phyloP scores from a whole-genome alignment of 257 asterid species.

The Galeopsis tetrahit region DNA sequence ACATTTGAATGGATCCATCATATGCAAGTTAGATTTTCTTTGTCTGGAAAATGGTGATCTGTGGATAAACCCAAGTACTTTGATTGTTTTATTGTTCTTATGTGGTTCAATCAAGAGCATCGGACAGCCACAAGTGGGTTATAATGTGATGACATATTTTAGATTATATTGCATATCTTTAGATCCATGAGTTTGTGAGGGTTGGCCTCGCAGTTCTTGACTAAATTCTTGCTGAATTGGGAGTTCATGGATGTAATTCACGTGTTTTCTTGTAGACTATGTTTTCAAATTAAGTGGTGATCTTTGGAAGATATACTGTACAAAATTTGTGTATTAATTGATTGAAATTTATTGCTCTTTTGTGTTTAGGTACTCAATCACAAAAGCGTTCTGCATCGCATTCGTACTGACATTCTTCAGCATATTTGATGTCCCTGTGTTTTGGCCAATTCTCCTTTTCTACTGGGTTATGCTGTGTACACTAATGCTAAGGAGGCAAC shows the following conservation, averaged over 20 bases:
- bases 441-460: conserved; percentile 75
- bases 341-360: conserved; percentile 25
- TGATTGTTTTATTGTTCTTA: background rate
- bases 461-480: conserved; percentile 63
- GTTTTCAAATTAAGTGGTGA: background rate
- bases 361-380: conserved; percentile 57
- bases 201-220: conserved; percentile 5
- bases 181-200: background rate
- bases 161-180: background rate
- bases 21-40: background rate
- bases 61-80: background rate
- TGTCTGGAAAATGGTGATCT: background rate
- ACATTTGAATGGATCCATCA: background rate
- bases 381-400: conserved; percentile 63
- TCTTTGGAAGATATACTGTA: background rate
- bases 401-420: conserved; percentile 56
- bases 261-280: background rate
- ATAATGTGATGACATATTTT: background rate
- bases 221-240: conserved; percentile 2
- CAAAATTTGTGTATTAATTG: background rate
- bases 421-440: conserved; percentile 64
- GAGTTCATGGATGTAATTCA: conserved; percentile 8
- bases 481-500: conserved; percentile 59
- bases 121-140: background rate
- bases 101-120: background rate